Percentiles rank a stretch among this genome's conserved stretches.
phyloP scores from a whole-genome alignment of 228 moss, liverwort and hornwort genomes.

The Sphagnum magellanicum region DNA sequence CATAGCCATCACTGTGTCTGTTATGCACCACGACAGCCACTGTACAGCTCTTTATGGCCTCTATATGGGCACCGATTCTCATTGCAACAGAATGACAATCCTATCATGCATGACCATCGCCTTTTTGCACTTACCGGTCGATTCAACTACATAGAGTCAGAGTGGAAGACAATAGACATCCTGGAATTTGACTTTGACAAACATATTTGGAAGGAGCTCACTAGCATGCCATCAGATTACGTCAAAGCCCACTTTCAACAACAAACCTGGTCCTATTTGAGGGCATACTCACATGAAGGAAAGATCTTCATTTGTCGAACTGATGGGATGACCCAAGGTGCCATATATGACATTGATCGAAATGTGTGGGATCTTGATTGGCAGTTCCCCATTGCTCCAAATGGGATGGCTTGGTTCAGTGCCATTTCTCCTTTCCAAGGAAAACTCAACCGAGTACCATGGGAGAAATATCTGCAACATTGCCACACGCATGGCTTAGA shows the following conservation, averaged over 20 bases:
- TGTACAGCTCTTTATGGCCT: constrained; percentile 41
- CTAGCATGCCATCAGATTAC: constrained; percentile 22
- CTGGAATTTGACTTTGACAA: constrained; percentile 14
- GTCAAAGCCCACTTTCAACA: constrained; percentile 25
- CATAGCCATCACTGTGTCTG: constrained; percentile 25
- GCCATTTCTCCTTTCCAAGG: constrained; percentile 17
- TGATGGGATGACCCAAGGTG: constrained; percentile 30
- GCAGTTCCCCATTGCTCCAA: constrained; percentile 12
- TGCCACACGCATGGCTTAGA: constrained; percentile 15
- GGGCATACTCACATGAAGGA: constrained; percentile 23
- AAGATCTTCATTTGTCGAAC: constrained; percentile 23
- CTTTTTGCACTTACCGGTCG: constrained; percentile 21
- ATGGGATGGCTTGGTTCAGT: constrained; percentile 28
- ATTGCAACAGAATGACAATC: constrained; percentile 9
- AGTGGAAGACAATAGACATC: constrained; percentile 41
- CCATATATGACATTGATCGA: constrained; percentile 23
- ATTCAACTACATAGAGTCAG: constrained; percentile 21
- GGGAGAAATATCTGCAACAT: constrained; percentile 34
- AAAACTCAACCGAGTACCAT: constrained; percentile 20
- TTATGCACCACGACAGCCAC: constrained; percentile 17
- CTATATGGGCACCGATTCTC: constrained; percentile 11
- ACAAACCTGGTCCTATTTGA: constrained; percentile 22
- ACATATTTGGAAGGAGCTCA: constrained; percentile 13
- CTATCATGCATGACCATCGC: constrained; percentile 39
- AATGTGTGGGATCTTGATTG: constrained; percentile 22